These are phyloP conservation scores for Colletotrichum chrysophilum DNA, from an alignment of 2,329 filamentous ascomycete species.

Conservation along the genomic window DNA sequence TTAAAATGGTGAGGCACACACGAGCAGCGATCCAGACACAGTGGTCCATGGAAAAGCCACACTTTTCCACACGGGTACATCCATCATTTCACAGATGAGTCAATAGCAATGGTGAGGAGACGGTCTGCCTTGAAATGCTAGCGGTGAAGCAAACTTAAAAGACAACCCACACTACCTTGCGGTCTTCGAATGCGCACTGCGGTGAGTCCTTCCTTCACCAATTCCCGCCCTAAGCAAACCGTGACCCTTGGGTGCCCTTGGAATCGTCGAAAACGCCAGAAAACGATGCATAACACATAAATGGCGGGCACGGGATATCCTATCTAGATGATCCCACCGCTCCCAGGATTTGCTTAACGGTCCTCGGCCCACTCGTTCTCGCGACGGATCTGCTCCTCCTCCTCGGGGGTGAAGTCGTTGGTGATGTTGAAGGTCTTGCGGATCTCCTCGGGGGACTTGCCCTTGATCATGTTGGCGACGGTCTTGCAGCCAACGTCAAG, in stretches of 20 bases:
- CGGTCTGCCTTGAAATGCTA: neutral
- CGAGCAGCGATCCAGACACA: neutral
- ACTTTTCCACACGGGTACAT: neutral
- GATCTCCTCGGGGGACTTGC: constrained; percentile 98
- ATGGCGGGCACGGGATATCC: neutral
- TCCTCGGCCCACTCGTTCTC: constrained; percentile 95
- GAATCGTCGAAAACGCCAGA: constrained; percentile 16
- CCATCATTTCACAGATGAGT: neutral
- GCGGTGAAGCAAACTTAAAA: neutral
- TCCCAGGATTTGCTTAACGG: constrained; percentile 51
- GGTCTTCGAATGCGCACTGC: neutral
- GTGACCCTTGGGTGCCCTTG: constrained; percentile 1
- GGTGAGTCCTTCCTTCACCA: neutral
- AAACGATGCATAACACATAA: constrained; percentile 19
- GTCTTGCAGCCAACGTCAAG: constrained; percentile 99
- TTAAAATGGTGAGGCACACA: neutral
- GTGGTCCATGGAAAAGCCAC: neutral
- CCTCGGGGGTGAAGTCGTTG: constrained; percentile 98
- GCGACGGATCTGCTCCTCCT: constrained; percentile 95
- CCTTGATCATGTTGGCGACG: constrained; percentile 99
- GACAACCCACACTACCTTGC: neutral
- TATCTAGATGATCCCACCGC: neutral
- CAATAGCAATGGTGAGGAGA: neutral
- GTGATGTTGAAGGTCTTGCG: constrained; percentile 99
- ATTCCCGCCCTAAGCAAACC: constrained; percentile 5